phyloP scores from a whole-genome alignment of 768 basidiomycete species.

The Calocybe cyanea region DNA sequence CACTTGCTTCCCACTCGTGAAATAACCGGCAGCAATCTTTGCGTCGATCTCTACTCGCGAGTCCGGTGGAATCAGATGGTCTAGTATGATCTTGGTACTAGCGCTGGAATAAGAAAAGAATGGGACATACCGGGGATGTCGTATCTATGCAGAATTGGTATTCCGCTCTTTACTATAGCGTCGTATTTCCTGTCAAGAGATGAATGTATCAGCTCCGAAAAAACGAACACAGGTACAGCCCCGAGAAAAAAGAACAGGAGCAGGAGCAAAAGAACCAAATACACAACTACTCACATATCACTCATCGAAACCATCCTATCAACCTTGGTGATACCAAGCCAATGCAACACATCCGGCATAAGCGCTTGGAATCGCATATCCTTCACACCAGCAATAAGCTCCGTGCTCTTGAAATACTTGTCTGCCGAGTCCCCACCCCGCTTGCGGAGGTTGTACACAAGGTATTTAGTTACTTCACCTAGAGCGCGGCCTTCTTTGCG shows the following conservation, averaged over 20 bases:
- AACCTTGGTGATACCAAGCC: constrained; percentile 89
- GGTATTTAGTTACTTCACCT: constrained; percentile 93
- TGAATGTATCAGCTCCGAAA: not conserved
- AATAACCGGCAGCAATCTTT: too few relatives aligned
- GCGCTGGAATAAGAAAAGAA: too few relatives aligned
- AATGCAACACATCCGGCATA: constrained; percentile 96
- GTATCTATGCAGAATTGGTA: constrained; percentile 32
- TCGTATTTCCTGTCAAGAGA: constrained; percentile 98
- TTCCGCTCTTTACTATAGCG: constrained; percentile 87
- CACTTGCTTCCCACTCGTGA: too few relatives aligned
- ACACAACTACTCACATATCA: constrained; percentile 54
- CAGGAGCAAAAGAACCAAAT: constrained; percentile 1
- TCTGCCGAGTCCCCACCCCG: constrained; percentile 91
- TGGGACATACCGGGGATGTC: too few relatives aligned
- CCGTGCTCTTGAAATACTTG: constrained; percentile 92
- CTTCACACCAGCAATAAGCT: constrained; percentile 91
- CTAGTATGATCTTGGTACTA: too few relatives aligned
- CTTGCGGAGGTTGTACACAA: constrained; percentile 96
- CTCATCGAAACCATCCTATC: constrained; percentile 91
- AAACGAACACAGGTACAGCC: not conserved
- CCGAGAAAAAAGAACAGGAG: not conserved
- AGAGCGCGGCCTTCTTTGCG: constrained; percentile 90
- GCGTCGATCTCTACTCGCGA: too few relatives aligned
- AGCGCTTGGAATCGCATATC: constrained; percentile 93
- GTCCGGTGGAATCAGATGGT: too few relatives aligned